A percentile compares a stretch with the other conserved stretches of the same genome.
phyloP scores from a whole-genome alignment of 108 stramenopile species.

The Nitzschia sp. region DNA sequence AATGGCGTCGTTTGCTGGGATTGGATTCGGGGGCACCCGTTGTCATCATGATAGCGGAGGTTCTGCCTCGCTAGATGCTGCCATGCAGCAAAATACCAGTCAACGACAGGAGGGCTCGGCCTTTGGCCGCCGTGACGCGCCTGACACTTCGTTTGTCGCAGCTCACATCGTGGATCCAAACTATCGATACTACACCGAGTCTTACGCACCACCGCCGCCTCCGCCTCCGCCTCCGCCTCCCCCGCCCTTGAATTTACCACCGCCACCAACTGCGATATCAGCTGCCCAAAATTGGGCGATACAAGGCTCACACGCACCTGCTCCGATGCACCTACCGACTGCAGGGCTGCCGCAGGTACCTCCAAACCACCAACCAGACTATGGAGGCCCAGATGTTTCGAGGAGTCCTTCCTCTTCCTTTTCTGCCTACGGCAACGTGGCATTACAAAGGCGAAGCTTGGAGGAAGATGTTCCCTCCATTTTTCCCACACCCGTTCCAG shows the following conservation, averaged over 20 bases:
- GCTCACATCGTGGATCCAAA: neutral
- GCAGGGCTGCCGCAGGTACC: neutral
- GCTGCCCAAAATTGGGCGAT: neutral
- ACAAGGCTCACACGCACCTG: neutral
- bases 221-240: neutral
- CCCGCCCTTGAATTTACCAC: neutral
- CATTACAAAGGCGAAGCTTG: neutral
- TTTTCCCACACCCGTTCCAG: neutral
- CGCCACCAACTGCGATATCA: neutral
- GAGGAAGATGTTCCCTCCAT: neutral
- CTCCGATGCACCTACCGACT: neutral
- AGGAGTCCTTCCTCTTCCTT: neutral
- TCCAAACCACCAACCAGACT: neutral
- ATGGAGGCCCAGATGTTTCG: neutral
- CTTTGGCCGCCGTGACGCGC: too few species aligned
- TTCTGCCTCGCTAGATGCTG: too few species aligned
- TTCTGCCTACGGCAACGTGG: conserved; percentile 12
- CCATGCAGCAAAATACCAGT: too few species aligned
- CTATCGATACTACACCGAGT: neutral
- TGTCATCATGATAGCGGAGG: too few species aligned
- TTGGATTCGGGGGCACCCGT: too few species aligned
- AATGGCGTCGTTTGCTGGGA: too few species aligned
- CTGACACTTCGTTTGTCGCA: neutral
- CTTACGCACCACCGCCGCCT: neutral
- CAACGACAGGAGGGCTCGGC: too few species aligned